Evolutionary conservation across 805 yeast genomes (phyloP).

Genomic region (Yarrowia hollandica): DNA sequence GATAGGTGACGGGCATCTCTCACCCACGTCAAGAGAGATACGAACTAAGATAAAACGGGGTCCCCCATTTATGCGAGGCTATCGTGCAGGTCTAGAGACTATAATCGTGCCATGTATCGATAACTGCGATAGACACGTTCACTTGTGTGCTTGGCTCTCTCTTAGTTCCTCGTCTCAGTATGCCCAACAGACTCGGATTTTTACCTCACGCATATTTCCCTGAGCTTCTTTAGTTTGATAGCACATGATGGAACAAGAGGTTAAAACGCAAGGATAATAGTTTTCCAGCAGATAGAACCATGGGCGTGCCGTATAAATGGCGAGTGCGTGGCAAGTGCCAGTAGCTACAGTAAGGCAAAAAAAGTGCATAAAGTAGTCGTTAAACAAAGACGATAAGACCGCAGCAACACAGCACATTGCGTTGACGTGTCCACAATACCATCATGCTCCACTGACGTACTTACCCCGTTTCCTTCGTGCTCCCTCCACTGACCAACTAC

Average conservation of each 20-base stretch:
- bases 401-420: background rate
- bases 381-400: background rate
- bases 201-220: background rate
- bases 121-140: background rate
- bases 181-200: conserved; percentile 13
- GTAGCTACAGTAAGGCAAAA: background rate
- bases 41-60: too few relatives aligned
- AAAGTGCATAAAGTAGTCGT: background rate
- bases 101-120: too few relatives aligned
- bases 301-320: background rate
- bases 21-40: background rate
- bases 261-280: too few relatives aligned
- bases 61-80: background rate
- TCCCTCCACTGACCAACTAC: conserved; percentile 3
- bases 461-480: conserved; percentile 2
- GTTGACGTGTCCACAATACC: background rate
- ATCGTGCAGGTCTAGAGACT: background rate
- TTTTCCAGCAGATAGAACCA: background rate
- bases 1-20: background rate
- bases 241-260: conserved; percentile 5
- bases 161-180: conserved; percentile 1
- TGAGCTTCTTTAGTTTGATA: conserved; percentile 22
- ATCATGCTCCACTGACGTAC: background rate
- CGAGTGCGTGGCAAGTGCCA: background rate
- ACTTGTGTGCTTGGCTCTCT: background rate